phyloP scores from a whole-genome alignment of 2,329 filamentous ascomycete genomes.

The Fusarium longipes region DNA sequence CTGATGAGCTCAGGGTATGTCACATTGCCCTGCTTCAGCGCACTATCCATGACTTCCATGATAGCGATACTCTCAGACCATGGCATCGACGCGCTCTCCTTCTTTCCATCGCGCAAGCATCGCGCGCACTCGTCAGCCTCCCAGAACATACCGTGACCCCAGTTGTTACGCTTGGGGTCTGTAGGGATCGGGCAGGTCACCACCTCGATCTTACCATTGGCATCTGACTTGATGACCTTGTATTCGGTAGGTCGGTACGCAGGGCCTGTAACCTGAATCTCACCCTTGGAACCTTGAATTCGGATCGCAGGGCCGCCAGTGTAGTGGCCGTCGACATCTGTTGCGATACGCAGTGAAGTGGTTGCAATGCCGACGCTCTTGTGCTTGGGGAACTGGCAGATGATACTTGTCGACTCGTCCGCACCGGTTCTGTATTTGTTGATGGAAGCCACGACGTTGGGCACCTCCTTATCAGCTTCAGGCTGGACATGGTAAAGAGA shows the following conservation, averaged over 20 bases:
- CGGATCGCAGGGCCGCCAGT: conserved; percentile 75
- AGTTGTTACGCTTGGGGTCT: conserved; percentile 59
- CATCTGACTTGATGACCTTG: conserved; percentile 67
- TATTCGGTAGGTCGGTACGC: conserved; percentile 76
- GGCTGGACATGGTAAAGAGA: conserved; percentile 84
- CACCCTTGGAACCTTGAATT: conserved; percentile 83
- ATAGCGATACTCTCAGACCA: conserved; percentile 83
- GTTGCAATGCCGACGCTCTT: conserved; percentile 78
- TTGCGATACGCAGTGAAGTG: conserved; percentile 70
- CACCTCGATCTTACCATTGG: conserved; percentile 60
- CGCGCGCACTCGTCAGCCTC: conserved; percentile 83
- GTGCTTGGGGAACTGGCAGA: conserved; percentile 78
- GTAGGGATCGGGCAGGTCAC: conserved; percentile 65
- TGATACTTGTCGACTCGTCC: conserved; percentile 82
- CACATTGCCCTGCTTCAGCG: conserved; percentile 64
- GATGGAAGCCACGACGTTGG: conserved; percentile 75
- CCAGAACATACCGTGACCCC: conserved; percentile 89
- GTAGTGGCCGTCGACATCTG: conserved; percentile 70
- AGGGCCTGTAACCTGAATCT: conserved; percentile 82
- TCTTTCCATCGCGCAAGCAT: conserved; percentile 79
- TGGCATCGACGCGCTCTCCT: conserved; percentile 77
- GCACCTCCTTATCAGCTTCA: conserved; percentile 72
- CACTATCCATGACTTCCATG: conserved; percentile 77
- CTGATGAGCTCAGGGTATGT: conserved; percentile 67
- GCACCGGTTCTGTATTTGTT: conserved; percentile 79